A percentile compares a stretch with the other conserved stretches of the same genome.
These are phyloP conservation scores for Phaseolus coccineus DNA, from an alignment of 331 rosid species.

Conservation along the genomic window DNA sequence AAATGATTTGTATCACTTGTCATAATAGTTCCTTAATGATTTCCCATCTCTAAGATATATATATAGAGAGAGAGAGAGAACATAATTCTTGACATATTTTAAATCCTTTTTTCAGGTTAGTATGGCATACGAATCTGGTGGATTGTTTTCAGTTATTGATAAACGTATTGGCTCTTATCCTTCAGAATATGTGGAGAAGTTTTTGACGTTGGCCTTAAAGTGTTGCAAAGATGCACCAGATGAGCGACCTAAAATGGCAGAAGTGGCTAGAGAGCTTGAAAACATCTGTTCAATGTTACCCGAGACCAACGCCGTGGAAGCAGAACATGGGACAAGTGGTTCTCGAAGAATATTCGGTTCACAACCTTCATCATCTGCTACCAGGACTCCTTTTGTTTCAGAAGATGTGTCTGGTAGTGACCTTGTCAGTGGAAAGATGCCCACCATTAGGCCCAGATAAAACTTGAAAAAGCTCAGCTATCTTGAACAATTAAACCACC, in stretches of 20 bases:
- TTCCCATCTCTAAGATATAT: not conserved
- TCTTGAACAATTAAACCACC: not conserved
- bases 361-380: constrained; percentile 66
- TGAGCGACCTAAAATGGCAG: constrained; percentile 77
- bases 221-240: constrained; percentile 75
- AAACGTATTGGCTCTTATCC: constrained; percentile 67
- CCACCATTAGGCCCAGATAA: constrained; percentile 84
- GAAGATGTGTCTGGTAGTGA: constrained; percentile 72
- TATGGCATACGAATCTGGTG: constrained; percentile 61
- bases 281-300: constrained; percentile 61
- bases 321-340: constrained; percentile 45
- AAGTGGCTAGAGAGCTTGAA: constrained; percentile 81
- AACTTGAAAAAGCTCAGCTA: not conserved
- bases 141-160: constrained; percentile 60
- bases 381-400: constrained; percentile 54
- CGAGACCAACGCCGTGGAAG: constrained; percentile 27
- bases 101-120: constrained; percentile 52
- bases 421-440: constrained; percentile 73
- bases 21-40: constrained; percentile 1
- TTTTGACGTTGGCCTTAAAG: constrained; percentile 67
- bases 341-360: constrained; percentile 52
- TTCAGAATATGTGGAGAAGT: constrained; percentile 59
- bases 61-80: not conserved
- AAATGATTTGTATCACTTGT: not conserved
- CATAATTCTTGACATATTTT: not conserved